Evolutionary conservation across 441 rosid species (phyloP), one percentile per base, ranked within the genome.

Genomic region (Kokia cookei): DNA sequence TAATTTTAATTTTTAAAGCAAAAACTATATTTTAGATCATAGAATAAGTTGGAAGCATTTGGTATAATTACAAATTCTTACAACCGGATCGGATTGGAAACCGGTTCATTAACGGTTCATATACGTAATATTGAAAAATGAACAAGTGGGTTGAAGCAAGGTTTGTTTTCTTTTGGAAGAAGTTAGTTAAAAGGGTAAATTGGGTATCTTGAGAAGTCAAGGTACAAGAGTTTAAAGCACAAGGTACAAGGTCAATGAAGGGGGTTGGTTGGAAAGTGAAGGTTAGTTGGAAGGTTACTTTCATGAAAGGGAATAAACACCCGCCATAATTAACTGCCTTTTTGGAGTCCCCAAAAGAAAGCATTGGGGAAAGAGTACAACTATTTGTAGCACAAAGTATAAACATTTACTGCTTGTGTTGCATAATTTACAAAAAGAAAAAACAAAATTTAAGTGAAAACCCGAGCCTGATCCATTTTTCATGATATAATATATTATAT

Each of bases 271-370:
- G 29, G 50, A 12, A 54, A 69, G 73, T 12, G 37, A 37, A 37
- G 37, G 37, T 70, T 37, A 7, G 51, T 54, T 55, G 63, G 50
- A 37, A 37, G 63, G 50, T 7, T 51, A 13, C 45, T 50, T 26
- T 29, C 65, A 26, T 9, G 73, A 69, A 17, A 69, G 61, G 61
- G 73, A 37, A 55, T 7, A 19, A 58, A 19, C 60, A 70, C 73
- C 73, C 73, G 61, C 73, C 61, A 69, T 69, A 19, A 53, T 69
- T 69, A 69, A 69, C 73, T 17, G 29, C 48, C 48, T 7, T 53
- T 53, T 69, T 17, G 60, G 73, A 53, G 53, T 69, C 61, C 29
- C 1, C 9, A 4, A 42, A 42, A 19, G 54, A 6, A 65, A 11
- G 5, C 12, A 10, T 43, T 43, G 3, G 48, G 14, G 9, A 4